phyloP scores from a whole-genome alignment of 768 basidiomycete genomes.

The Postia placenta region DNA sequence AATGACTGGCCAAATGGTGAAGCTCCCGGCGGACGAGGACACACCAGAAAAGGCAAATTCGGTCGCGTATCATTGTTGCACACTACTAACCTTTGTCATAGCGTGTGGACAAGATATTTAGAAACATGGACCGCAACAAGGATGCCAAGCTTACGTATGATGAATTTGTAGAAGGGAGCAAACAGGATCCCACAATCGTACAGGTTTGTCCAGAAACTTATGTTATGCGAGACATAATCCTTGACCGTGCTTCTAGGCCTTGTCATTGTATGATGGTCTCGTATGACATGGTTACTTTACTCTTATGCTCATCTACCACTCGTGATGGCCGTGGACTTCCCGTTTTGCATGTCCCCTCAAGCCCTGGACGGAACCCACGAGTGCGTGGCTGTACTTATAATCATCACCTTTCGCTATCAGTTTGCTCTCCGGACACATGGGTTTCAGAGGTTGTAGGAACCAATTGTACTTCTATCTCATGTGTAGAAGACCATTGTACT shows the following conservation, averaged over 20 bases:
- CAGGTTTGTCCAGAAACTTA: constrained; percentile 50
- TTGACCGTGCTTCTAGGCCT: constrained; percentile 46
- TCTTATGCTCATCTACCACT: too few relatives aligned
- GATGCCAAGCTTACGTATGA: constrained; percentile 91
- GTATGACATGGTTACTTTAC: constrained; percentile 61
- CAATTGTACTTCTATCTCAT: constrained; percentile 10
- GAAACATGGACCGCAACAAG: constrained; percentile 94
- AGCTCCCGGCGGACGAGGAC: constrained; percentile 96
- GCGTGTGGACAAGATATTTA: constrained; percentile 99
- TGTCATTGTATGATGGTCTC: constrained; percentile 92
- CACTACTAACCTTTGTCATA: constrained; percentile 25
- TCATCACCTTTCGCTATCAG: background rate
- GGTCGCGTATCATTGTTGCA: background rate
- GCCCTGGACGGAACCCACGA: background rate
- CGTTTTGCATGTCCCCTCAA: background rate
- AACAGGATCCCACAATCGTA: constrained; percentile 98
- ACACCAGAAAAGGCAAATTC: constrained; percentile 91
- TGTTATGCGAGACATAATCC: constrained; percentile 7
- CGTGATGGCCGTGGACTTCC: background rate
- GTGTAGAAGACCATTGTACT: background rate
- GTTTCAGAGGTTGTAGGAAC: constrained; percentile 1
- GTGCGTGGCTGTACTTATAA: background rate
- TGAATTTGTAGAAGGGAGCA: constrained; percentile 97
- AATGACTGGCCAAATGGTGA: constrained; percentile 99
- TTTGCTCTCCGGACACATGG: background rate